Conservation (phyloP, 345 rosid species). For the Citrus trifoliata region DNA sequence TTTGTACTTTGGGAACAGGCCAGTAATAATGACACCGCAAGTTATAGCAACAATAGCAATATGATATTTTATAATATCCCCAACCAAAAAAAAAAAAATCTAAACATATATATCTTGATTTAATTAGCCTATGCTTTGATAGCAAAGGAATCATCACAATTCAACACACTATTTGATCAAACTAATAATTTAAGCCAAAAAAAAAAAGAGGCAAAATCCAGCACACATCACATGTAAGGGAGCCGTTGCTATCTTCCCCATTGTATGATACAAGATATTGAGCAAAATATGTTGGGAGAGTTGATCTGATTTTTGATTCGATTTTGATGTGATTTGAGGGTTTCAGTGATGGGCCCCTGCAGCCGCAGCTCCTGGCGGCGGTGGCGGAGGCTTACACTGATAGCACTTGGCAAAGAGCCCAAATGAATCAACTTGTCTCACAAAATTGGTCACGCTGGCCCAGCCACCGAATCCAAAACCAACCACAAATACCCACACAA, state of each 20-base stretch:
- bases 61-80: constrained; percentile 10
- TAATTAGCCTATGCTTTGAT: constrained; percentile 34
- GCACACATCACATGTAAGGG: constrained; percentile 59
- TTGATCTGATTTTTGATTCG: not conserved
- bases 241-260: constrained; percentile 36
- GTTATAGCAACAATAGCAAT: not conserved
- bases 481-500: constrained; percentile 75
- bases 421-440: constrained; percentile 78
- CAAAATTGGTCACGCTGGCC: constrained; percentile 95
- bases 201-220: constrained; percentile 26
- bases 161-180: constrained; percentile 46
- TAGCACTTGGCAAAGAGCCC: constrained; percentile 98
- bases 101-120: constrained; percentile 24
- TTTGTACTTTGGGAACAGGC: constrained; percentile 31
- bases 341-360: constrained; percentile 39
- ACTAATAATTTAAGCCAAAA: not conserved
- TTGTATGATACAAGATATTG: constrained; percentile 55
- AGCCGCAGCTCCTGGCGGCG: constrained; percentile 31
- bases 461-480: constrained; percentile 99
- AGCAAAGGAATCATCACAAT: constrained; percentile 47
- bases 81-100: not conserved
- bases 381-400: constrained; percentile 78
- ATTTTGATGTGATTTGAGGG: not conserved
- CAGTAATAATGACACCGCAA: constrained; percentile 27
- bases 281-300: not conserved